Evolutionary conservation across 495 filamentous ascomycete species (phyloP).

Genomic region (Corynascus novoguineensis): DNA sequence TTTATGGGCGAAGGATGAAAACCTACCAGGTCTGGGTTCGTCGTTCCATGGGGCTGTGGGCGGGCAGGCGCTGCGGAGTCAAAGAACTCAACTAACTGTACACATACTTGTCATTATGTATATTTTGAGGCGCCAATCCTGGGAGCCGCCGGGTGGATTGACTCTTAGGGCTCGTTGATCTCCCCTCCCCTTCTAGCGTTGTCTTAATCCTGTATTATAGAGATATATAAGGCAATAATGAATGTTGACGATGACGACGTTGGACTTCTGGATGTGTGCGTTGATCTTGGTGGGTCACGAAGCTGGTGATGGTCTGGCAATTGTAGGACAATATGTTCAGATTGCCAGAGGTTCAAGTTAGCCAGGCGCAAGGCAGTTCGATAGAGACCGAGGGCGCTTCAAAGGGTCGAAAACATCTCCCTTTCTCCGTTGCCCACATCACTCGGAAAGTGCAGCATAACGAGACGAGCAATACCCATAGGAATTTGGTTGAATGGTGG

Average conservation of each 20-base stretch:
- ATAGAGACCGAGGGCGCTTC: too few species aligned
- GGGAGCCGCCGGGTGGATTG: slow-evolving; percentile 16
- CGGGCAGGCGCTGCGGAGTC: slow-evolving; percentile 17
- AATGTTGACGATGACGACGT: slow-evolving; percentile 4
- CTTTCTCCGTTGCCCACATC: not conserved
- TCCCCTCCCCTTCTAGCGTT: slow-evolving; percentile 29
- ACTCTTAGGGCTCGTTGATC: slow-evolving; percentile 22
- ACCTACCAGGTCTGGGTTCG: not conserved
- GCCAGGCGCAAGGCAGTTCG: too few species aligned
- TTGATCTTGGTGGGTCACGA: not conserved
- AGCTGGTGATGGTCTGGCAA: too few species aligned
- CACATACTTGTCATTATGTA: slow-evolving; percentile 20
- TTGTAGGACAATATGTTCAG: too few species aligned
- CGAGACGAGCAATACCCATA: too few species aligned
- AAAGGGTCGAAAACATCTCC: too few species aligned
- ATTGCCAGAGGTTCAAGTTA: too few species aligned
- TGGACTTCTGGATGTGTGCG: not conserved
- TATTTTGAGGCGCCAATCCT: slow-evolving; percentile 12
- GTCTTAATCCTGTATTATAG: slow-evolving; percentile 34
- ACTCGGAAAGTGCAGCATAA: not conserved
- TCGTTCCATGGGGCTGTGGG: not conserved
- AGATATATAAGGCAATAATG: slow-evolving; percentile 29
- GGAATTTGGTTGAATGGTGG: not conserved
- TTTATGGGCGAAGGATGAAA: not conserved
- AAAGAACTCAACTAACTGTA: slow-evolving; percentile 16